A percentile compares a stretch with the other conserved stretches of the same genome.
Evolutionary conservation across 345 rosid species (phyloP).

Genomic region (Populus alba): DNA sequence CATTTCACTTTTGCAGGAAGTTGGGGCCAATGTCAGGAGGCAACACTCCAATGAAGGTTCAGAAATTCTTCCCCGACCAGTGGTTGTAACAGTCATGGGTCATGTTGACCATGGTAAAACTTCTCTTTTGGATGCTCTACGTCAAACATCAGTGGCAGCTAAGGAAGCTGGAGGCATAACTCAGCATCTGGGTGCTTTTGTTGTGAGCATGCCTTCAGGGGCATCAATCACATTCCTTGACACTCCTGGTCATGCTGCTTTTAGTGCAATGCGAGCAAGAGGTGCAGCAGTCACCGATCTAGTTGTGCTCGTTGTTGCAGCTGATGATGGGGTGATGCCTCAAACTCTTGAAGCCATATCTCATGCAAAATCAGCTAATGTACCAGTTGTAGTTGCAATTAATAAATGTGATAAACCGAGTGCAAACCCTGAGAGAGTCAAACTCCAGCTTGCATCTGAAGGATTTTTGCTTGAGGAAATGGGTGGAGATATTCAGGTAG

Average conservation of each 20-base stretch:
- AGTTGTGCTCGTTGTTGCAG: conserved; percentile 93
- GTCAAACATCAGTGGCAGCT: conserved; percentile 83
- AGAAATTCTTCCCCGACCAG: conserved; percentile 62
- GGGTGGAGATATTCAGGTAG: conserved; percentile 88
- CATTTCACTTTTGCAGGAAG: conserved; percentile 52
- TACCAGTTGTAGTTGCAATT: conserved; percentile 83
- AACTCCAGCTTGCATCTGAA: conserved; percentile 79
- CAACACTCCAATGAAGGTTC: conserved; percentile 68
- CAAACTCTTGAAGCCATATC: conserved; percentile 90
- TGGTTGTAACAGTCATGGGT: conserved; percentile 92
- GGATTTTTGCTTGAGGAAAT: conserved; percentile 85
- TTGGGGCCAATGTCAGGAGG: conserved; percentile 70
- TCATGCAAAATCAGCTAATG: conserved; percentile 85
- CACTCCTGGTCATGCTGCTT: conserved; percentile 95
- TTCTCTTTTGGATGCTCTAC: conserved; percentile 79
- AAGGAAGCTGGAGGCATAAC: conserved; percentile 98
- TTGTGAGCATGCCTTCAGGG: conserved; percentile 81
- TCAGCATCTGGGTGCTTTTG: conserved; percentile 92
- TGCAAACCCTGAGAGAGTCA: conserved; percentile 76
- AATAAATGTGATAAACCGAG: conserved; percentile 91
- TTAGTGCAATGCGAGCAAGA: conserved; percentile 93
- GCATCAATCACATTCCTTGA: conserved; percentile 89
- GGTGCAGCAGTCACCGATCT: conserved; percentile 96
- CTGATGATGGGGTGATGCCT: conserved; percentile 98
- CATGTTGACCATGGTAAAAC: conserved; percentile 99